phyloP scores from a whole-genome alignment of 805 yeast species.

The Blastobotrys muscicola region DNA sequence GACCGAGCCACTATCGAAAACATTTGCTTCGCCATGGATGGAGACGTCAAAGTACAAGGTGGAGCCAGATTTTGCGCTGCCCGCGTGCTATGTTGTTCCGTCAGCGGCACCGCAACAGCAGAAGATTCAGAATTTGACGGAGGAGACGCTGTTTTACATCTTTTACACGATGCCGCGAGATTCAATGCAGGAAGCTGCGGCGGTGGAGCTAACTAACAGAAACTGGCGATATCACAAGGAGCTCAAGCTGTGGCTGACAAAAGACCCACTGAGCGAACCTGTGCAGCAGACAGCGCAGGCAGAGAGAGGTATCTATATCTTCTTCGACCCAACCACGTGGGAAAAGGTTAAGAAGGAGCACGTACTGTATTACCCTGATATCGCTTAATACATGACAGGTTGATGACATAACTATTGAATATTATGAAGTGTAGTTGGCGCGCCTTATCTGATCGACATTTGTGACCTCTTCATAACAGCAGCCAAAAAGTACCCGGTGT shows the following conservation, averaged over 20 bases:
- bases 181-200: conserved; percentile 85
- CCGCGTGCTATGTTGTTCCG: conserved; percentile 43
- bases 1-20: conserved; percentile 40
- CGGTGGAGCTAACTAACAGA: conserved; percentile 79
- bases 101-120: conserved; percentile 37
- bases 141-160: conserved; percentile 86
- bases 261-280: conserved; percentile 85
- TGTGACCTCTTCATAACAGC: not conserved
- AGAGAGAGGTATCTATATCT: conserved; percentile 87
- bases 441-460: not conserved
- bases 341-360: conserved; percentile 77
- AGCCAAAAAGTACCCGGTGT: too few relatives aligned
- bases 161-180: conserved; percentile 92
- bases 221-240: conserved; percentile 98
- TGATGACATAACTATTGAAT: not conserved
- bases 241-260: conserved; percentile 92
- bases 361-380: conserved; percentile 50
- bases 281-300: conserved; percentile 70
- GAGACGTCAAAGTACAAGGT: conserved; percentile 87
- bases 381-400: conserved; percentile 33
- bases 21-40: conserved; percentile 89
- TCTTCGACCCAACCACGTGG: conserved; percentile 95
- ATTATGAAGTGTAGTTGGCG: not conserved
- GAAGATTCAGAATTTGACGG: conserved; percentile 49
- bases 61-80: conserved; percentile 69